These are phyloP conservation scores for Suillus alpinus DNA, from an alignment of 768 basidiomycete species.

Conservation along the genomic window DNA sequence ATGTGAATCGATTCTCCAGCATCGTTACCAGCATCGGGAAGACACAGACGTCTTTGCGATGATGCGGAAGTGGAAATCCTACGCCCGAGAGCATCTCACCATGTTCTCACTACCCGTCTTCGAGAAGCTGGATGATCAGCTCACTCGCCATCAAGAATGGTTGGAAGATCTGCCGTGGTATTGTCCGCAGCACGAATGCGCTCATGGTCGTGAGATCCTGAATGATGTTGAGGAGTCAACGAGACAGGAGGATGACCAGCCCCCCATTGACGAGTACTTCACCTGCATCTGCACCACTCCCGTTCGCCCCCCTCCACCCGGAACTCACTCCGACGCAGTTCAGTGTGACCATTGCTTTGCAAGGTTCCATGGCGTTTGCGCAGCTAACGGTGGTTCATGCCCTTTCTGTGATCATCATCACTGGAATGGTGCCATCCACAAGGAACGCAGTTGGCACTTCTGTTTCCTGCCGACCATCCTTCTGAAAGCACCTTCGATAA, in stretches of 20 bases:
- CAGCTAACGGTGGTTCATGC: conserved; percentile 86
- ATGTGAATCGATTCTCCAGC: conserved; percentile 71
- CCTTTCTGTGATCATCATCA: conserved; percentile 91
- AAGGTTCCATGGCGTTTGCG: conserved; percentile 81
- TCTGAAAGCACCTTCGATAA: conserved; percentile 71
- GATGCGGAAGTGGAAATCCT: conserved; percentile 71
- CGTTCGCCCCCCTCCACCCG: conserved; percentile 77
- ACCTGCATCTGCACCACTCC: conserved; percentile 80
- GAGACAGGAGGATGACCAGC: conserved; percentile 73
- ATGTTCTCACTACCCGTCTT: conserved; percentile 75
- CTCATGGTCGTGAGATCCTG: conserved; percentile 63
- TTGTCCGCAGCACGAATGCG: conserved; percentile 60
- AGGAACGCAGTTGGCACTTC: conserved; percentile 82
- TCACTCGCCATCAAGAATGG: conserved; percentile 69
- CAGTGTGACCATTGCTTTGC: conserved; percentile 90
- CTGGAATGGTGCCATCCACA: conserved; percentile 84
- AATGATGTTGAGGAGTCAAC: conserved; percentile 77
- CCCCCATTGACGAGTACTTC: conserved; percentile 77
- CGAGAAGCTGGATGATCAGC: conserved; percentile 67
- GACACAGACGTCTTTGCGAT: conserved; percentile 67
- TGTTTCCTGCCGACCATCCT: conserved; percentile 74
- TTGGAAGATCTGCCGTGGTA: conserved; percentile 77
- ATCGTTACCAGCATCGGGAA: conserved; percentile 53
- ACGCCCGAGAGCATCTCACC: conserved; percentile 65
- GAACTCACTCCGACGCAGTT: conserved; percentile 75